Evolutionary conservation across 2,329 filamentous ascomycete genomes (phyloP).

Genomic region (Botrytis elliptica): DNA sequence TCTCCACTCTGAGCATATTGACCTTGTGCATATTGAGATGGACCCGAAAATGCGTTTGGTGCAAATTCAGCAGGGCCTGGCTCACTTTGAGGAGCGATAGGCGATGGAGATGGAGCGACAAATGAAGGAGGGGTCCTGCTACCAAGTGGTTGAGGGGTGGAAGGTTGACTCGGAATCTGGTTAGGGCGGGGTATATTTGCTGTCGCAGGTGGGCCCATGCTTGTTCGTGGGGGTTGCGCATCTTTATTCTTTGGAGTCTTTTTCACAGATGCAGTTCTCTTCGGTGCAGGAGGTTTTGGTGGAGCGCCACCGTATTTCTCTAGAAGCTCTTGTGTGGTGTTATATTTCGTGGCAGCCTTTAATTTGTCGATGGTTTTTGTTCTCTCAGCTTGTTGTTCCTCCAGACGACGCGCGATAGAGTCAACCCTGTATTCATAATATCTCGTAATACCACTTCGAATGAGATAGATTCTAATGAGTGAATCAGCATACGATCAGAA

Average conservation of each 20-base stretch:
- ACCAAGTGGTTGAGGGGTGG: slow-evolving; percentile 29
- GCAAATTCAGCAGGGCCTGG: slow-evolving; percentile 61
- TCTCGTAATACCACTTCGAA: slow-evolving; percentile 63
- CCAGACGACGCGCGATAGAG: slow-evolving; percentile 65
- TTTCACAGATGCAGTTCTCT: slow-evolving; percentile 34
- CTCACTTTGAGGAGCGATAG: slow-evolving; percentile 28
- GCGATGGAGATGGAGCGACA: slow-evolving; percentile 25
- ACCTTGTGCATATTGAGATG: slow-evolving; percentile 37
- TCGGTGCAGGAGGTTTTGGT: slow-evolving; percentile 32
- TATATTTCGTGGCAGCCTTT: slow-evolving; percentile 92
- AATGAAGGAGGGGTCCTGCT: slow-evolving; percentile 15
- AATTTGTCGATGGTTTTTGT: slow-evolving; percentile 88
- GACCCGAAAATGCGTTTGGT: slow-evolving; percentile 62
- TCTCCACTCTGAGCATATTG: slow-evolving; percentile 32
- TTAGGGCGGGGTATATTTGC: slow-evolving; percentile 56
- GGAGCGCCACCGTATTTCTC: slow-evolving; percentile 80
- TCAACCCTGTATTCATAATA: slow-evolving; percentile 83
- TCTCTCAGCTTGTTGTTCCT: slow-evolving; percentile 74
- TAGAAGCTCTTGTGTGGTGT: slow-evolving; percentile 87
- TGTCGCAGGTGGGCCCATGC: slow-evolving; percentile 58
- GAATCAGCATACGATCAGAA: slow-evolving; percentile 28
- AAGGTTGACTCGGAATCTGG: slow-evolving; percentile 31
- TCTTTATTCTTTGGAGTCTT: slow-evolving; percentile 27
- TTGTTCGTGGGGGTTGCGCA: slow-evolving; percentile 44
- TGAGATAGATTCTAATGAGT: slow-evolving; percentile 68